phyloP scores from a whole-genome alignment of 805 yeast genomes.

The Lachancea dasiensis region DNA sequence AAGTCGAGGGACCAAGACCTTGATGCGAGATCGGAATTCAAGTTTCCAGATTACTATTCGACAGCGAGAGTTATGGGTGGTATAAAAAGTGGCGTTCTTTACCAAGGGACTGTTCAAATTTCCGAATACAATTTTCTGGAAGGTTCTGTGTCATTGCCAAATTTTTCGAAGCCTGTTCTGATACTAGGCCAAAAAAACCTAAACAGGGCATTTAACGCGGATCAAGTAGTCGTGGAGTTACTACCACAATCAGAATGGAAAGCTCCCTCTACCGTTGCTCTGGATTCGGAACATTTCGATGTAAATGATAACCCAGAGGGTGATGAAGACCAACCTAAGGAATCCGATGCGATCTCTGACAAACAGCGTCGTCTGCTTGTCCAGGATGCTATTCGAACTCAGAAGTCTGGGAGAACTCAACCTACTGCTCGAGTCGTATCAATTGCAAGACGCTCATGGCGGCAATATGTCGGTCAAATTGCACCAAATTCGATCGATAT shows the following conservation, averaged over 20 bases:
- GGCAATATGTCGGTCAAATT: slow-evolving; percentile 91
- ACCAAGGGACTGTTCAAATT: slow-evolving; percentile 76
- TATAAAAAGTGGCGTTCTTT: slow-evolving; percentile 74
- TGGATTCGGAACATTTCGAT: slow-evolving; percentile 67
- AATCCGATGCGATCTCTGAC: slow-evolving; percentile 36
- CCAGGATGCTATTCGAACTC: slow-evolving; percentile 67
- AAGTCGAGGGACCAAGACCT: slow-evolving; percentile 17
- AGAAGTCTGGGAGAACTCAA: slow-evolving; percentile 47
- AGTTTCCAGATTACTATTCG: slow-evolving; percentile 73
- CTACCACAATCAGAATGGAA: slow-evolving; percentile 85
- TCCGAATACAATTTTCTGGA: slow-evolving; percentile 85
- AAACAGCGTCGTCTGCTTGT: slow-evolving; percentile 55
- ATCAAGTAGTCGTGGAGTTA: slow-evolving; percentile 83
- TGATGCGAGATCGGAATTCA: slow-evolving; percentile 41
- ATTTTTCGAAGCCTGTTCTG: slow-evolving; percentile 75
- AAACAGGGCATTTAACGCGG: slow-evolving; percentile 90
- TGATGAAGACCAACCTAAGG: slow-evolving; percentile 42
- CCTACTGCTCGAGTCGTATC: slow-evolving; percentile 97
- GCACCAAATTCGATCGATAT: slow-evolving; percentile 68
- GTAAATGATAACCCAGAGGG: slow-evolving; percentile 56
- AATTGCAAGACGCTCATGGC: slow-evolving; percentile 85
- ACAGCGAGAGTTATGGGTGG: slow-evolving; percentile 88
- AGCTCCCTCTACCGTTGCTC: slow-evolving; percentile 68
- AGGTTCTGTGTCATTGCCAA: slow-evolving; percentile 68
- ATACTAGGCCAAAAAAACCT: slow-evolving; percentile 77